These are phyloP conservation scores for Centrapalus pauciflorus DNA, from an alignment of 129 eudicot species.

Conservation along the genomic window DNA sequence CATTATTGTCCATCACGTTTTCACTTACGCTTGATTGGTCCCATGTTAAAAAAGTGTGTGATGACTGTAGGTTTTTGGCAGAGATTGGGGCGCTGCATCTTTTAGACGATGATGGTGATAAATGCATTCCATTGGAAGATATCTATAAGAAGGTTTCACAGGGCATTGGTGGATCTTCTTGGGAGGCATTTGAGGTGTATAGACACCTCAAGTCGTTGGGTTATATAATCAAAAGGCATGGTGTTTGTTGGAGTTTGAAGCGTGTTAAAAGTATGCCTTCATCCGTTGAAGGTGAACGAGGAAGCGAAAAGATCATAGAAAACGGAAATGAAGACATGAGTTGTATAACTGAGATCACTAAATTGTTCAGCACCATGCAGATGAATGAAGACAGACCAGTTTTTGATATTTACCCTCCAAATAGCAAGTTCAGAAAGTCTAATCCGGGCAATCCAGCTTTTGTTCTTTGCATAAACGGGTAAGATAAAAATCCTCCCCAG, in stretches of 20 bases:
- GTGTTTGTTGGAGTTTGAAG: slow-evolving; percentile 58
- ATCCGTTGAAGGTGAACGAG: slow-evolving; percentile 8
- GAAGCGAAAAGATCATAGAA: background rate
- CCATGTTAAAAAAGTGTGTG: slow-evolving; percentile 3
- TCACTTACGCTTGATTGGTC: background rate
- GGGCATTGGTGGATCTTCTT: slow-evolving; percentile 52
- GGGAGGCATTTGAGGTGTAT: slow-evolving; percentile 78
- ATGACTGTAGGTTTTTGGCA: slow-evolving; percentile 52
- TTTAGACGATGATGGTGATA: slow-evolving; percentile 31
- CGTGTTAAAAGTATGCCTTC: slow-evolving; percentile 11
- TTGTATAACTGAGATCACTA: slow-evolving; percentile 26
- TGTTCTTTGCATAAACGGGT: slow-evolving; percentile 54
- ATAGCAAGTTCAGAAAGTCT: slow-evolving; percentile 78
- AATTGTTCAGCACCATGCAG: slow-evolving; percentile 36
- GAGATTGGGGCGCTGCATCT: slow-evolving; percentile 68
- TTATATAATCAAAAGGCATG: slow-evolving; percentile 64
- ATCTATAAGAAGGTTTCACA: slow-evolving; percentile 50
- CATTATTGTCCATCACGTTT: background rate
- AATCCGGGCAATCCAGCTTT: slow-evolving; percentile 62
- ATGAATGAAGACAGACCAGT: slow-evolving; percentile 39
- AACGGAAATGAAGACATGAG: slow-evolving; percentile 18
- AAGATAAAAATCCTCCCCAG: slow-evolving; percentile 7
- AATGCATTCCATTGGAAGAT: slow-evolving; percentile 38
- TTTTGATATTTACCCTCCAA: slow-evolving; percentile 81
- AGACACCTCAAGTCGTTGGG: slow-evolving; percentile 64